Base-by-base conservation (phyloP, 495 filamentous ascomycete genomes). In the Penicillium turbatum region DNA sequence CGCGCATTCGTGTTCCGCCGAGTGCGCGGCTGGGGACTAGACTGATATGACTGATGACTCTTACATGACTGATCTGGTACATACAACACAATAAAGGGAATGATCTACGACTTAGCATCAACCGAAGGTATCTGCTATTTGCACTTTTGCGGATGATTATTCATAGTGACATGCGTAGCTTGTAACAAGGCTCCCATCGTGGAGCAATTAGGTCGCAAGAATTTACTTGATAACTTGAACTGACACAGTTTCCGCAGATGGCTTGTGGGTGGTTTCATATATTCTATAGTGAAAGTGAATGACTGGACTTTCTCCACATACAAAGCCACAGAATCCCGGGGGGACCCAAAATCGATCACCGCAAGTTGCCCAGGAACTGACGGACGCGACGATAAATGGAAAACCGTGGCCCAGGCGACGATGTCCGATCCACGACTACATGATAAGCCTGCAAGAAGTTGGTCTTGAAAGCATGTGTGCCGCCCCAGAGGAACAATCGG, bases 1-100 rank as follows among this genome's bases (percentile, higher is more conserved):
- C 86, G 88, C 63, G 80, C 90, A 1, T 97, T 86, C 71, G 87
- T 89, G 57, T 98, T 90, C 70, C 90, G 89, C 57, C 75, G 93
- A 30, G 95, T 99, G 30, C 64, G 74, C 7, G 74, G 71, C 3
- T 77, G 74, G 74, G 74, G 71, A 7, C 41, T 76, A 38, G 47
- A 65, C 7, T 71, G 45, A 62, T 29, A 42, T 56, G 46, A 64
- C 48, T 51, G 49, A 51, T 21, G 49, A 51, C 47, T 40, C 26
- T 13, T 26, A 48, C 24, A 38, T 30, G 19, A 37, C 36, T 29
- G 31, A 40, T 39, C 31, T 29, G 15, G 16, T 16, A 34, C 35
- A 49, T 49, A 40, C 7, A 48, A 27, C 8, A 6, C 6, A 4
- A 24, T 24, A 37, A 27, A 36, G 3, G 10, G 1, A 11, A 37